A percentile compares a stretch with the other conserved stretches of the same genome.
Evolutionary conservation across 2,329 filamentous ascomycete genomes (phyloP).

Genomic region (Proliferodiscus dingleyae): DNA sequence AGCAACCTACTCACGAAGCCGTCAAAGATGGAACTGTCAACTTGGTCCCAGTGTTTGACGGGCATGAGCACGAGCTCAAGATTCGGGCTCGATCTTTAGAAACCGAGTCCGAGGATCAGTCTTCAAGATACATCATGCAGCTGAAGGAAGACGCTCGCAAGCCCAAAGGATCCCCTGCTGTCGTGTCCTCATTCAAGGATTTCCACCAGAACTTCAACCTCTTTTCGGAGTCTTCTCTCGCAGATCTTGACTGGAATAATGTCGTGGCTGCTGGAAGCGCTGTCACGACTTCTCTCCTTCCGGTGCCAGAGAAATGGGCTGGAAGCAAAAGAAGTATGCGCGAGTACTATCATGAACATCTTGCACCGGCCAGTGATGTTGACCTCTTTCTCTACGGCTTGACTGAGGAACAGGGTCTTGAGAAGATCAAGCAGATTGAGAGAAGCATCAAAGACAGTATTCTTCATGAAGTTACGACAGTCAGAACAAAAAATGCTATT

Average conservation of each 20-base stretch:
- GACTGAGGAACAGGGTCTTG: constrained; percentile 68
- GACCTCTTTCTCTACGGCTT: constrained; percentile 82
- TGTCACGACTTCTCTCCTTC: constrained; percentile 72
- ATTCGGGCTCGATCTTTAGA: constrained; percentile 57
- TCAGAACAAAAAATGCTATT: constrained; percentile 81
- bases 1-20: constrained; percentile 55
- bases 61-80: constrained; percentile 51
- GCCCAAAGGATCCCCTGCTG: constrained; percentile 57
- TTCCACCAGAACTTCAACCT: constrained; percentile 77
- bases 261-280: constrained; percentile 77
- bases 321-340: constrained; percentile 58
- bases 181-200: constrained; percentile 61
- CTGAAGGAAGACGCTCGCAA: constrained; percentile 59
- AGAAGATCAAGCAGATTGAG: constrained; percentile 84
- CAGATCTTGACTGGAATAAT: constrained; percentile 76
- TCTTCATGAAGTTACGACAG: constrained; percentile 75
- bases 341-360: constrained; percentile 75
- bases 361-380: constrained; percentile 80
- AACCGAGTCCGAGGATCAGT: constrained; percentile 54
- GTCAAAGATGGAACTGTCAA: constrained; percentile 56
- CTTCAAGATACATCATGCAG: constrained; percentile 64
- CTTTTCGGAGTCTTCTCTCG: constrained; percentile 74
- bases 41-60: constrained; percentile 60
- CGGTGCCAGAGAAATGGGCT: constrained; percentile 58
- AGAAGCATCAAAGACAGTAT: constrained; percentile 69